These are phyloP conservation scores for Cladorrhinum sp. DNA, from an alignment of 2,329 filamentous ascomycete species.

Conservation along the genomic window DNA sequence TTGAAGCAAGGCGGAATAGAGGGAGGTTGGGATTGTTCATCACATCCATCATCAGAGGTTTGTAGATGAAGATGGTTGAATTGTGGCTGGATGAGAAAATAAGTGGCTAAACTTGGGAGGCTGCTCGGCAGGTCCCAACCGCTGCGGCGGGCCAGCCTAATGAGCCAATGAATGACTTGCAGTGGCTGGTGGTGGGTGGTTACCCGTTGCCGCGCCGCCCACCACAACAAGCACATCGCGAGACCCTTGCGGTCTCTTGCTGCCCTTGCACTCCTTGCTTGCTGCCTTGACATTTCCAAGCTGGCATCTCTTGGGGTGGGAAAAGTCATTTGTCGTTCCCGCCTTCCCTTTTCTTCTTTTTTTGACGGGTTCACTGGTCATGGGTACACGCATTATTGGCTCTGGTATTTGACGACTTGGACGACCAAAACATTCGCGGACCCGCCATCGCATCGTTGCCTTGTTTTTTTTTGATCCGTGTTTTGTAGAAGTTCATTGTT, in stretches of 20 bases:
- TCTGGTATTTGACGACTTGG: conserved; percentile 12
- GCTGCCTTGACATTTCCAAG: conserved; percentile 23
- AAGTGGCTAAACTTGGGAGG: not conserved
- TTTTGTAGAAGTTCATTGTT: not conserved
- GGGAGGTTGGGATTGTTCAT: not conserved
- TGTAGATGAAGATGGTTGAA: not conserved
- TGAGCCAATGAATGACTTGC: conserved; percentile 39
- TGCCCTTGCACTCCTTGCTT: conserved; percentile 7
- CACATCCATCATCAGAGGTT: not conserved
- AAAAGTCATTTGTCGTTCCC: conserved; percentile 9
- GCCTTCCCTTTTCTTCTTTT: conserved; percentile 11
- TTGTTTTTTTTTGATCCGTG: conserved; percentile 20
- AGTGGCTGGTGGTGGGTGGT: not conserved
- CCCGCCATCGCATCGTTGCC: conserved; percentile 16
- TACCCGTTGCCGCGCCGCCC: conserved; percentile 29
- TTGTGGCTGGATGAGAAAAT: conserved; percentile 19
- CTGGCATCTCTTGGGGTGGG: not conserved
- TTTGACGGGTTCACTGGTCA: conserved; percentile 13
- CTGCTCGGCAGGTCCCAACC: conserved; percentile 35
- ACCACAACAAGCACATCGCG: conserved; percentile 42
- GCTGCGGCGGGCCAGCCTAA: conserved; percentile 19
- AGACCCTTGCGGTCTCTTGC: conserved; percentile 21
- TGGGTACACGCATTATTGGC: not conserved
- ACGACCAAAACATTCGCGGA: conserved; percentile 17
- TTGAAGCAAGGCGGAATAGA: not conserved